phyloP scores from a whole-genome alignment of 257 asterid genomes.

The Linaria vulgaris region DNA sequence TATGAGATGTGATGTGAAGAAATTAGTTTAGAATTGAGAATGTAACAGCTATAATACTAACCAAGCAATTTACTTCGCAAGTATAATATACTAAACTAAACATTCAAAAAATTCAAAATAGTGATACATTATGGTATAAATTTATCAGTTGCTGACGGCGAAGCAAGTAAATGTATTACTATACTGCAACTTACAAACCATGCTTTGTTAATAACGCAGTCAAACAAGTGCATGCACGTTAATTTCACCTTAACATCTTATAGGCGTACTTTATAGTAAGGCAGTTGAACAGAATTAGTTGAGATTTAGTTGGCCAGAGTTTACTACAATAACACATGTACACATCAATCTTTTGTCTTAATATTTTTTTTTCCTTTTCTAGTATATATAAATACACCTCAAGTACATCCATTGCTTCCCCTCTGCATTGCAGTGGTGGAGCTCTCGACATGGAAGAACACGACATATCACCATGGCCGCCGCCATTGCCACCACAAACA shows the following conservation, averaged over 20 bases:
- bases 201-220: conserved; percentile 36
- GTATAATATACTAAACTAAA: too few species aligned
- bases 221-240: conserved; percentile 23
- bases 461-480: conserved; percentile 14
- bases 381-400: conserved; percentile 6
- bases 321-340: background rate
- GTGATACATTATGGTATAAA: too few species aligned
- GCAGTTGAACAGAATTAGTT: conserved; percentile 57
- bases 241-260: too few species aligned
- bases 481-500: background rate
- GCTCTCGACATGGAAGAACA: conserved; percentile 31
- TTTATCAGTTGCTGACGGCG: conserved; percentile 9
- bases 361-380: background rate
- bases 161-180: background rate
- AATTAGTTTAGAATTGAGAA: too few species aligned
- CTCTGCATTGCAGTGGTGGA: conserved; percentile 25
- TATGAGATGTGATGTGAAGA: too few species aligned
- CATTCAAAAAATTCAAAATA: too few species aligned
- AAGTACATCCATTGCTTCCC: conserved; percentile 9
- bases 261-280: background rate
- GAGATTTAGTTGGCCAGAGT: conserved; percentile 46
- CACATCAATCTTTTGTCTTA: background rate
- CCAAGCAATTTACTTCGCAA: too few species aligned
- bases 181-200: conserved; percentile 1
- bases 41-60: too few species aligned